Conservation (phyloP, 768 basidiomycete genomes). For the Pleurotus cornucopiae region DNA sequence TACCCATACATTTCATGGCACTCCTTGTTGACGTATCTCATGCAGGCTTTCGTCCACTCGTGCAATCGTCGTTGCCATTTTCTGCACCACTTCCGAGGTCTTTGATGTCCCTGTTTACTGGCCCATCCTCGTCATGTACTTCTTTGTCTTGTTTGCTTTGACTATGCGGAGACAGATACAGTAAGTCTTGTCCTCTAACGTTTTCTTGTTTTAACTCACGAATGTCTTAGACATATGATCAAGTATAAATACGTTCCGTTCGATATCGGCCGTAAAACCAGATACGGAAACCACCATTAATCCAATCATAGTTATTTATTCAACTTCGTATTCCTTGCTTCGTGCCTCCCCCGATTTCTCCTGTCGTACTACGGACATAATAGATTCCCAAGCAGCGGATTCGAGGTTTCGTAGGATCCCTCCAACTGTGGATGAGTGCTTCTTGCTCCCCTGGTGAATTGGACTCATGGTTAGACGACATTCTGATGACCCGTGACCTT, state of each 20-base stretch:
- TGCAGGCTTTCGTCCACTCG: slow-evolving; percentile 89
- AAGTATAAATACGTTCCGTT: slow-evolving; percentile 98
- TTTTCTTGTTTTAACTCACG: neutral
- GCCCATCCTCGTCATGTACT: slow-evolving; percentile 98
- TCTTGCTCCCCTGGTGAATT: no score
- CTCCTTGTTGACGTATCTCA: neutral
- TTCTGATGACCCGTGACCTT: no score
- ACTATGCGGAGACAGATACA: slow-evolving; percentile 97
- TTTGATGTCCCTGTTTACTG: slow-evolving; percentile 99
- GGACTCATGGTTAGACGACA: no score
- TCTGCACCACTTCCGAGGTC: slow-evolving; percentile 76
- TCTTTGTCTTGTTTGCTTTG: slow-evolving; percentile 89
- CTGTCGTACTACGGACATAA: neutral
- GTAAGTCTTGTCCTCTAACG: slow-evolving; percentile 45
- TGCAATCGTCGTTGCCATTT: slow-evolving; percentile 76
- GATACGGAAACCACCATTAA: slow-evolving; percentile 50
- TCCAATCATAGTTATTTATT: neutral
- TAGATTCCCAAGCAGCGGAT: neutral
- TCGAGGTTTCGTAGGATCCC: neutral
- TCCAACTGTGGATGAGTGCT: neutral
- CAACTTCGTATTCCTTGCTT: neutral
- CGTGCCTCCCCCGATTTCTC: neutral
- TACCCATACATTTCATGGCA: neutral
- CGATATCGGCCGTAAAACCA: slow-evolving; percentile 90
- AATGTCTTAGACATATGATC: slow-evolving; percentile 86